phyloP scores from a whole-genome alignment of 495 filamentous ascomycete species.

The Hyaloscypha finlandica region DNA sequence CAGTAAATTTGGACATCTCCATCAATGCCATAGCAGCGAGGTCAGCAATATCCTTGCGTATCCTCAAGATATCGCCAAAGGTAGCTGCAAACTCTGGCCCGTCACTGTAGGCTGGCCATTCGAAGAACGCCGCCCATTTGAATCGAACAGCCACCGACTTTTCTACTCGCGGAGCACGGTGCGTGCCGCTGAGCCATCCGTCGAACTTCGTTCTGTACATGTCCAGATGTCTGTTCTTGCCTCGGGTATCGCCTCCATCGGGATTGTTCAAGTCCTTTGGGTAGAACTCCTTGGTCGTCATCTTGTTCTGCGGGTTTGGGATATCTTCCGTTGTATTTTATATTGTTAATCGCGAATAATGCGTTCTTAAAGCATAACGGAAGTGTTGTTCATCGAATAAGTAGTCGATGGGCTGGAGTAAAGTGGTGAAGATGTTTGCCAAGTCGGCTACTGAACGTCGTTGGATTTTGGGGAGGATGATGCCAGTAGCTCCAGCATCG shows the following conservation, averaged over 20 bases:
- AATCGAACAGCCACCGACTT: conserved; percentile 31
- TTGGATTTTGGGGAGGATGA: conserved; percentile 30
- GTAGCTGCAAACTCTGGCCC: conserved; percentile 30
- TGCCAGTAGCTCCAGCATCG: conserved; percentile 28
- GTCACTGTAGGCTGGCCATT: conserved; percentile 32
- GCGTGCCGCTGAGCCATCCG: conserved; percentile 14
- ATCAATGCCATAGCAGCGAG: conserved; percentile 13
- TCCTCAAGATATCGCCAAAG: conserved; percentile 32
- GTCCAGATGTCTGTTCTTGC: conserved; percentile 48
- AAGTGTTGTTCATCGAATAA: conserved; percentile 32
- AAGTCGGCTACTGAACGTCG: conserved; percentile 21
- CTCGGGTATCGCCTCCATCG: conserved; percentile 45
- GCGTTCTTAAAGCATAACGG: conserved; percentile 11
- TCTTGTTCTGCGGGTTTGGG: conserved; percentile 36
- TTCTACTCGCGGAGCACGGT: conserved; percentile 9
- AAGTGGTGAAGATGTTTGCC: conserved; percentile 24
- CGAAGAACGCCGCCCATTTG: conserved; percentile 42
- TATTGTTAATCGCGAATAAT: conserved; percentile 41
- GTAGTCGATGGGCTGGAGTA: conserved; percentile 23
- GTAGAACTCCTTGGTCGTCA: conserved; percentile 39
- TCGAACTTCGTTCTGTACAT: conserved; percentile 37
- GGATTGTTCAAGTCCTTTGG: conserved; percentile 43
- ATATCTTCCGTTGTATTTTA: conserved; percentile 40
- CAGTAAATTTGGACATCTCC: conserved; percentile 25
- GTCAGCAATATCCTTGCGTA: conserved; percentile 34